These are phyloP conservation scores for Eutypa lata DNA, from an alignment of 2,329 filamentous ascomycete genomes.

Conservation along the genomic window DNA sequence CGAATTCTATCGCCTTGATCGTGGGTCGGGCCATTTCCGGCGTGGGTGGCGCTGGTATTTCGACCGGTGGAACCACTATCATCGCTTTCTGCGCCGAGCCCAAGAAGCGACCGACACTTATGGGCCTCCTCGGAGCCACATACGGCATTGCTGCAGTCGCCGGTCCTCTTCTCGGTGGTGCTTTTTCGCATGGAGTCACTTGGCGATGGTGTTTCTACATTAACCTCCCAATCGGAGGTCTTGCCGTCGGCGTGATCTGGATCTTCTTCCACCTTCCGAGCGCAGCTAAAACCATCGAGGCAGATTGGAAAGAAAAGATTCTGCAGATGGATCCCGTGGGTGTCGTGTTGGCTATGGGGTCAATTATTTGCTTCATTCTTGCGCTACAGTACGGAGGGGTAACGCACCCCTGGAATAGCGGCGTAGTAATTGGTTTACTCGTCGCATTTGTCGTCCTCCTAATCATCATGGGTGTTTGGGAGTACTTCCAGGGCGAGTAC, in stretches of 20 bases:
- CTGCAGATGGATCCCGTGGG: slow-evolving; percentile 23
- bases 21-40: slow-evolving; percentile 34
- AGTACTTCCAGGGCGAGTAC: too few relatives aligned
- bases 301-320: slow-evolving; percentile 12
- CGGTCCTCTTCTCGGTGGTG: slow-evolving; percentile 31
- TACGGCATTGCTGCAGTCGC: slow-evolving; percentile 28
- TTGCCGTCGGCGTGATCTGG: slow-evolving; percentile 19
- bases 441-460: not conserved
- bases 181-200: slow-evolving; percentile 25
- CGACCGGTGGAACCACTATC: slow-evolving; percentile 27
- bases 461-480: too few relatives aligned
- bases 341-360: slow-evolving; percentile 15
- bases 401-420: slow-evolving; percentile 17
- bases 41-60: slow-evolving; percentile 30
- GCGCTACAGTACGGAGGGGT: slow-evolving; percentile 27
- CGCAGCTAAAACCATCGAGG: slow-evolving; percentile 1
- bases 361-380: slow-evolving; percentile 23
- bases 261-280: slow-evolving; percentile 22
- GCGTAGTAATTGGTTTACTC: not conserved
- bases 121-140: slow-evolving; percentile 27
- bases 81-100: slow-evolving; percentile 25
- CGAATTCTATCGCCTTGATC: slow-evolving; percentile 32
- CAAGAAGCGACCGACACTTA: slow-evolving; percentile 24
- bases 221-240: slow-evolving; percentile 30
- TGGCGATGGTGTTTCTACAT: slow-evolving; percentile 35